Conservation (phyloP, 345 rosid genomes). For the Pelargonium nanum region DNA sequence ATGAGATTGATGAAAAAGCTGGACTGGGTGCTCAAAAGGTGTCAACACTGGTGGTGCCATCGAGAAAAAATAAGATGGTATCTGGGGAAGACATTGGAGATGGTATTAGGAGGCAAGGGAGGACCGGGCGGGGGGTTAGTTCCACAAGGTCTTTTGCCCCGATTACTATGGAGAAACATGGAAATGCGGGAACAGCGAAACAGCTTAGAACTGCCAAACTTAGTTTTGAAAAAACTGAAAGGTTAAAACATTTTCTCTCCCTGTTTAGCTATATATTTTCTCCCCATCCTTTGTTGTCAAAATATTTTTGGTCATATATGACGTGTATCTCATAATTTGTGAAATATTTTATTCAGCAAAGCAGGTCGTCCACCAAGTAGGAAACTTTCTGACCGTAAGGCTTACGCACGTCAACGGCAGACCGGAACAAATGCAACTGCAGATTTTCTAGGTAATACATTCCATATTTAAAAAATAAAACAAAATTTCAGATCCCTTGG, state of each 20-base stretch:
- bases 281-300: background rate
- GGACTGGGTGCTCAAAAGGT: conserved; percentile 55
- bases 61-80: conserved; percentile 67
- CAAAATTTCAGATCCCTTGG: background rate
- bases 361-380: conserved; percentile 86
- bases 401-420: conserved; percentile 65
- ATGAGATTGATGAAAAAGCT: conserved; percentile 69
- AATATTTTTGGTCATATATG: background rate
- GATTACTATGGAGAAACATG: conserved; percentile 46
- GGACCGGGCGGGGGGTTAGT: conserved; percentile 58
- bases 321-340: conserved; percentile 15
- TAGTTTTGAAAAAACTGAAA: conserved; percentile 63
- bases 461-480: conserved; percentile 1
- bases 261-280: conserved; percentile 1
- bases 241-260: conserved; percentile 31
- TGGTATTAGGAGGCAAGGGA: conserved; percentile 79
- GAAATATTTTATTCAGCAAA: conserved; percentile 48
- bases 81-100: conserved; percentile 62
- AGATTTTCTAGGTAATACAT: conserved; percentile 68
- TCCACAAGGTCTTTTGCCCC: conserved; percentile 60
- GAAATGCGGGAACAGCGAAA: conserved; percentile 68
- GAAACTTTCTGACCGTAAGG: conserved; percentile 85
- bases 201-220: conserved; percentile 71
- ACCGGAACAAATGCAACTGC: conserved; percentile 38
- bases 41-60: conserved; percentile 38